Percentiles rank a stretch among this genome's conserved stretches.
These are phyloP conservation scores for Diaporthe nobilis DNA, from an alignment of 2,329 filamentous ascomycete genomes.

Conservation along the genomic window DNA sequence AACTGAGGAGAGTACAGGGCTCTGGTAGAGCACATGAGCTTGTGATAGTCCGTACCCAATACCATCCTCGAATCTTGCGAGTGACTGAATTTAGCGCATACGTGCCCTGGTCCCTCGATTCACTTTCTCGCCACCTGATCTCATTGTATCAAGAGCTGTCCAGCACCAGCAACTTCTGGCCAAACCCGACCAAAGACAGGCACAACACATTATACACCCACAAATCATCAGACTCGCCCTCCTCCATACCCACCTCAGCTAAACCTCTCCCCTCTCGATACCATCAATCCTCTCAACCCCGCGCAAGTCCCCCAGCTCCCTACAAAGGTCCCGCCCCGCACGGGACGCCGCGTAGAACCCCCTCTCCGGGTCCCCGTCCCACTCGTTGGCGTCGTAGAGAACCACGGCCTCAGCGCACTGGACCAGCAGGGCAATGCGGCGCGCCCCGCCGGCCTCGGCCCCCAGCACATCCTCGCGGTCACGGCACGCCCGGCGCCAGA, in stretches of 20 bases:
- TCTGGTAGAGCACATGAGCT: not conserved
- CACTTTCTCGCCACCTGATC: not conserved
- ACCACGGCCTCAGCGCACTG: conserved; percentile 50
- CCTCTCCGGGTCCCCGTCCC: conserved; percentile 35
- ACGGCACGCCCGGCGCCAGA: conserved; percentile 51
- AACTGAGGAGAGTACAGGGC: too few species aligned
- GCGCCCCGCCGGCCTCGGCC: conserved; percentile 48
- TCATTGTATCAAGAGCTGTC: not conserved
- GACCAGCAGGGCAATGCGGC: conserved; percentile 49
- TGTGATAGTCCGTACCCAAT: not conserved
- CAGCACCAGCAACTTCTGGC: not conserved
- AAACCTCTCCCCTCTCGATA: not conserved
- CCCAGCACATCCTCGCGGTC: conserved; percentile 49
- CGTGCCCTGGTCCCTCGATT: too few species aligned
- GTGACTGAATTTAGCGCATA: not conserved
- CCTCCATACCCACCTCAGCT: not conserved
- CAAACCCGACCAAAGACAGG: not conserved
- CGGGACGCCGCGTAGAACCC: conserved; percentile 31
- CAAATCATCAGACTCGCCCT: not conserved
- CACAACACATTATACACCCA: not conserved
- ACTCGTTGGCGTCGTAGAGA: conserved; percentile 45
- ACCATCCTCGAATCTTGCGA: not conserved
- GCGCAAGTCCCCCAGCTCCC: conserved; percentile 31
- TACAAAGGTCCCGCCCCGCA: conserved; percentile 38
- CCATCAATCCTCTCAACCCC: conserved; percentile 20